Evolutionary conservation across 1,284 basidiomycete genomes (phyloP), one percentile per base, ranked within the genome.

Genomic region (Phellopilus nigrolimitatus): DNA sequence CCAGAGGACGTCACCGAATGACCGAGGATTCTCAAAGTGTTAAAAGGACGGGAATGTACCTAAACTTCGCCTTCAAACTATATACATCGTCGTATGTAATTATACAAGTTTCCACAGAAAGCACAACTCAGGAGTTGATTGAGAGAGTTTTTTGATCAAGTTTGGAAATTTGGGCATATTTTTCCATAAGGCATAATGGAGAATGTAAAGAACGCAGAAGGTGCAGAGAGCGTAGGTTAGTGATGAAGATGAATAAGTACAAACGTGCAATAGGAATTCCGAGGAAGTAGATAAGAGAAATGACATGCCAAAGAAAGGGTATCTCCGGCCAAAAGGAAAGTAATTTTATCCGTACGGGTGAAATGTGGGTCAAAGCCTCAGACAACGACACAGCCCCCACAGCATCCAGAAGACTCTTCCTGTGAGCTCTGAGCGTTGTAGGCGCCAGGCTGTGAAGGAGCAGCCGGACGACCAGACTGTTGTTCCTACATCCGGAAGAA

Each of bases 341-440:
- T 34, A 17, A 8, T 22, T 37, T 31, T 36, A 3, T 25, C 24
- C 34, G 19, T 7, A 47, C n/a, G 4, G 2, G 44, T 34, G 17
- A n/a, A 19, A 34, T 34, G 21, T 12, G 15, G 19, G 19, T 28
- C 43, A 44, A 36, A 10, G 38, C 24, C 47, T 71, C 65, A 77
- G 52, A 75, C 74, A 40, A 91, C 74, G 48, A 91, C 79, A 62
- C 88, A 91, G 50, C 82, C 78, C 22, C 72, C 72, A 62, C 88
- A 91, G 74, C 88, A 91, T 22, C 84, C 83, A 41, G 72, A 68
- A 47, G 72, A 67, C 36, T 78, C 71, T 41, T 79, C 77, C 51
- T 83, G 78, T 46, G 71, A 67, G 52, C 69, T 76, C 59, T 78
- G 79, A 10, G 71, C 67, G 12, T 76, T 74, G 24, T 75, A 66